These are phyloP conservation scores for Fraxinus floribunda DNA, from an alignment of 305 asterid genomes.

Conservation along the genomic window DNA sequence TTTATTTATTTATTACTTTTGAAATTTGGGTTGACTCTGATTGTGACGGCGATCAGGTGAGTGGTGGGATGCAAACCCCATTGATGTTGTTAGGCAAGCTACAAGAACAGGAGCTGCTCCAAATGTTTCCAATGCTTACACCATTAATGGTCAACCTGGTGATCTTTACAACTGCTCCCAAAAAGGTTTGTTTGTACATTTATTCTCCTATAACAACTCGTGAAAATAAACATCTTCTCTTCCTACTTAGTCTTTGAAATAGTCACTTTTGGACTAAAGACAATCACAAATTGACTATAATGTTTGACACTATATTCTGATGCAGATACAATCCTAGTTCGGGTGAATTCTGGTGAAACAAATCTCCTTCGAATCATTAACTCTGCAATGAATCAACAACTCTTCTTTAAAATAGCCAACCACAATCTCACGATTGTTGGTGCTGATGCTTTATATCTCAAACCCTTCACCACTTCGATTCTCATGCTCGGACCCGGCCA, in stretches of 20 bases:
- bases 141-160: constrained; percentile 60
- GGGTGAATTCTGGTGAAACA: constrained; percentile 45
- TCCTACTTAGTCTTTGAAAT: not conserved
- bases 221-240: not conserved
- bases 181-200: constrained; percentile 32
- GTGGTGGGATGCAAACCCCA: constrained; percentile 60
- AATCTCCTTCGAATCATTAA: constrained; percentile 52
- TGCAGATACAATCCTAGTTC: constrained; percentile 51
- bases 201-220: not conserved
- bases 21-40: not conserved
- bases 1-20: not conserved
- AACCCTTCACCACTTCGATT: constrained; percentile 61
- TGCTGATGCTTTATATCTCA: constrained; percentile 61
- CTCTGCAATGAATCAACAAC: constrained; percentile 52
- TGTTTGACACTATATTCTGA: not conserved
- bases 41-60: constrained; percentile 37
- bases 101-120: constrained; percentile 50
- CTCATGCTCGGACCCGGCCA: constrained; percentile 80
- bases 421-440: constrained; percentile 70
- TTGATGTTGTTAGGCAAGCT: constrained; percentile 50
- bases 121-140: constrained; percentile 55
- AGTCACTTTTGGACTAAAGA: not conserved
- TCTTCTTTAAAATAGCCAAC: constrained; percentile 62
- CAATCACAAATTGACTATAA: not conserved
- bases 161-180: constrained; percentile 53